These are phyloP conservation scores for Sambucus nigra DNA, from an alignment of 129 eudicot species.

Conservation along the genomic window DNA sequence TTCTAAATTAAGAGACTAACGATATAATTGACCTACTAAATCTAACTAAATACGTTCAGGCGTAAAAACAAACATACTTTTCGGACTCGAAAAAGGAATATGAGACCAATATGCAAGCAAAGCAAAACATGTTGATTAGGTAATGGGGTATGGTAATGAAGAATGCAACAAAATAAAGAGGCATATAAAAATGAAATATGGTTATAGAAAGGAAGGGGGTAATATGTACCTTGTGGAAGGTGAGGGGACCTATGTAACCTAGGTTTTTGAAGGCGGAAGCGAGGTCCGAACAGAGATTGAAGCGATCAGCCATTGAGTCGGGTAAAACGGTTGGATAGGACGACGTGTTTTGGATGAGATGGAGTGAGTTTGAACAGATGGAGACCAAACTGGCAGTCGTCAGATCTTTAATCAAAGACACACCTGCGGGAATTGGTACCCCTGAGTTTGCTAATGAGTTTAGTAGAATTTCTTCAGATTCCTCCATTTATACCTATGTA, in stretches of 20 bases:
- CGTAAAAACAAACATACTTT: too few species aligned
- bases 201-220: background rate
- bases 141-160: too few species aligned
- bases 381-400: conserved; percentile 37
- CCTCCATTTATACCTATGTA: conserved; percentile 36
- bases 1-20: too few species aligned
- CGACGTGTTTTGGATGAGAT: conserved; percentile 23
- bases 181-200: too few species aligned
- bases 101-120: too few species aligned
- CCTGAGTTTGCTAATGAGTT: conserved; percentile 47
- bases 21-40: too few species aligned
- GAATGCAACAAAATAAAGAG: too few species aligned
- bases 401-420: conserved; percentile 29
- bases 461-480: conserved; percentile 46
- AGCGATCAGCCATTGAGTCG: conserved; percentile 53
- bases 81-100: too few species aligned
- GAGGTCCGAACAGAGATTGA: conserved; percentile 46
- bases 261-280: conserved; percentile 41
- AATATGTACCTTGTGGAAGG: conserved; percentile 50
- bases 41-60: too few species aligned
- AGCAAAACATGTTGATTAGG: too few species aligned
- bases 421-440: conserved; percentile 42
- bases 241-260: conserved; percentile 46
- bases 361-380: conserved; percentile 39
- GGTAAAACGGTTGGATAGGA: conserved; percentile 43